These are phyloP conservation scores for Cicer judaicum DNA, from an alignment of 306 rosid genomes.

Conservation along the genomic window DNA sequence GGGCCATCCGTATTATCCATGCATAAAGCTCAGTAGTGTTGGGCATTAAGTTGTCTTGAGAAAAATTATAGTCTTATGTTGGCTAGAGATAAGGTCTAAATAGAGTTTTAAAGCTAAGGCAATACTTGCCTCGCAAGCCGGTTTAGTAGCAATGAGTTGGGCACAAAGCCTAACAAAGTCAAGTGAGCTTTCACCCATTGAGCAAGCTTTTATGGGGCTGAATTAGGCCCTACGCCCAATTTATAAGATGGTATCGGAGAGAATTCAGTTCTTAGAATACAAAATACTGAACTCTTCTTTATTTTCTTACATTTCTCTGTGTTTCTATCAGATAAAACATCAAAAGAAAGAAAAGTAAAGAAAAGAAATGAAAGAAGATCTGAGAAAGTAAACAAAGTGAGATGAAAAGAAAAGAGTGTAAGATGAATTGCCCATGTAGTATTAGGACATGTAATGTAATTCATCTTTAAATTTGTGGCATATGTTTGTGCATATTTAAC, in stretches of 20 bases:
- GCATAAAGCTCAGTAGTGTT: not conserved
- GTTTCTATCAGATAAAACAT: not conserved
- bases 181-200: not conserved
- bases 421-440: not conserved
- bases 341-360: not conserved
- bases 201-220: not conserved
- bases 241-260: not conserved
- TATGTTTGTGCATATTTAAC: not conserved
- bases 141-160: not conserved
- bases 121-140: not conserved
- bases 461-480: not conserved
- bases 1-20: not conserved
- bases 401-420: not conserved
- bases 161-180: not conserved
- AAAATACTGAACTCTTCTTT: not conserved
- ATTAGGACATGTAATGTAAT: not conserved
- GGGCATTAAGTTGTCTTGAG: not conserved
- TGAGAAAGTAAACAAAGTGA: not conserved
- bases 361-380: not conserved
- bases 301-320: not conserved
- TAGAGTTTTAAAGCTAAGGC: not conserved
- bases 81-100: not conserved
- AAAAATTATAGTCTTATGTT: not conserved
- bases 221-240: not conserved
- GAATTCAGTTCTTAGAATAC: not conserved